Base-by-base conservation (phyloP, 2,329 filamentous ascomycete genomes). In the Talaromyces sp. region DNA sequence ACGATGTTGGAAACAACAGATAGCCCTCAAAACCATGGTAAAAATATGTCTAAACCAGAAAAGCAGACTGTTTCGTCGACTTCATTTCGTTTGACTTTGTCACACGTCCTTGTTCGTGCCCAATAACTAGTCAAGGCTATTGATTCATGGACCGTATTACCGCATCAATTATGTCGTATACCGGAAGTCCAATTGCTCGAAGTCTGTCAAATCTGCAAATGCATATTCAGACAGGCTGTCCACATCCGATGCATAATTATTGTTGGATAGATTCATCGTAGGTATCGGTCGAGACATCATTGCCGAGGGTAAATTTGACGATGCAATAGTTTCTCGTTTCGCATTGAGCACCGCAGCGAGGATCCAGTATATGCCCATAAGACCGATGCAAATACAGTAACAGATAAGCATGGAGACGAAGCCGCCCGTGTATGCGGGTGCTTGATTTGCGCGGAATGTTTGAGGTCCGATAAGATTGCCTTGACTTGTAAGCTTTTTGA, bases 381-480 rank as follows among this genome's bases (percentile, higher is more conserved):
- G 64, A 9, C 70, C 54, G 54, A 78, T 75, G 43, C 73, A 74
- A 9, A 68, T 68, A 64, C 75, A 76, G 59, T 77, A 78, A 45
- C 74, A 73, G 1, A 70, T 68, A 22, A 78, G 63, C 75, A 79
- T 79, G 3, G 76, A 71, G 31, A 76, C 67, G 27, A 78, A 75
- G 2, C 76, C 75, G 8, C 74, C 73, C 1, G 73, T 77, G 59
- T 79, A 79, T 48, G 69, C 74, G 0, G 79, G 79, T 1, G 78
- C 77, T 62, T 81, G 76, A 31, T 74, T 71, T 13, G 72, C 71
- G 16, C 75, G 72, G 66, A 81, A 81, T 0, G 77, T 79, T 67
- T 80, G 78, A 1, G 79, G 78, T 0, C 79, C 79, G 59, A 81
- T 79, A 1, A 81, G 67, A 65, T 80, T 80, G 3, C 77, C 71